These are phyloP conservation scores for Primulina tabacum DNA, from an alignment of 257 asterid species.

Conservation along the genomic window DNA sequence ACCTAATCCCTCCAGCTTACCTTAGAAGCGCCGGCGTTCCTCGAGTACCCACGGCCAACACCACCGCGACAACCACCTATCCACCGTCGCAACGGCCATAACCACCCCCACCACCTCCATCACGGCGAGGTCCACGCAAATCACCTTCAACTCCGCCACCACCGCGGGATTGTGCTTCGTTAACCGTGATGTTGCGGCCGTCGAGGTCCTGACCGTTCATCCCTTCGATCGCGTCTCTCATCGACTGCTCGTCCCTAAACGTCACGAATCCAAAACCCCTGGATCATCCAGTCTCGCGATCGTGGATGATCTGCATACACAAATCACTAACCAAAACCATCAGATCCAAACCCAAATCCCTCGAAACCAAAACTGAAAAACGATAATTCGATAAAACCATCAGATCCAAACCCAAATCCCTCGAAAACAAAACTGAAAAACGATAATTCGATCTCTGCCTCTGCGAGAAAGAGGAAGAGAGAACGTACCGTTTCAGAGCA, in stretches of 20 bases:
- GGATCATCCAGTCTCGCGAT: constrained; percentile 50
- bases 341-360: constrained; percentile 19
- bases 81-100: neutral
- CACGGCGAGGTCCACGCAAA: constrained; percentile 19
- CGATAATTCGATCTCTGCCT: constrained; percentile 52
- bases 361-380: constrained; percentile 17
- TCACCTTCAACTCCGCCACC: constrained; percentile 20
- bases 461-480: constrained; percentile 49
- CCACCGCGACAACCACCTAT: no score
- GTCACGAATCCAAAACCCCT: constrained; percentile 58
- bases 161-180: constrained; percentile 71
- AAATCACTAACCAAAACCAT: neutral
- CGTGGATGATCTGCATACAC: constrained; percentile 32
- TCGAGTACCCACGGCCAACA: no score
- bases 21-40: no score
- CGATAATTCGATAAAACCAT: constrained; percentile 38
- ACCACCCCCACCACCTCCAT: constrained; percentile 25
- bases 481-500: constrained; percentile 75
- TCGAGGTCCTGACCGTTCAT: constrained; percentile 90
- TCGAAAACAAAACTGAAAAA: constrained; percentile 17
- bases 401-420: constrained; percentile 19
- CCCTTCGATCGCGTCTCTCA: constrained; percentile 72
- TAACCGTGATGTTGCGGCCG: constrained; percentile 85
- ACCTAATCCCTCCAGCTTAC: no score
- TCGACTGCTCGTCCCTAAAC: constrained; percentile 65